A percentile compares a stretch with the other conserved stretches of the same genome.
Evolutionary conservation across 163 green algal genomes (phyloP).

Genomic region (Chloromonas sp.): DNA sequence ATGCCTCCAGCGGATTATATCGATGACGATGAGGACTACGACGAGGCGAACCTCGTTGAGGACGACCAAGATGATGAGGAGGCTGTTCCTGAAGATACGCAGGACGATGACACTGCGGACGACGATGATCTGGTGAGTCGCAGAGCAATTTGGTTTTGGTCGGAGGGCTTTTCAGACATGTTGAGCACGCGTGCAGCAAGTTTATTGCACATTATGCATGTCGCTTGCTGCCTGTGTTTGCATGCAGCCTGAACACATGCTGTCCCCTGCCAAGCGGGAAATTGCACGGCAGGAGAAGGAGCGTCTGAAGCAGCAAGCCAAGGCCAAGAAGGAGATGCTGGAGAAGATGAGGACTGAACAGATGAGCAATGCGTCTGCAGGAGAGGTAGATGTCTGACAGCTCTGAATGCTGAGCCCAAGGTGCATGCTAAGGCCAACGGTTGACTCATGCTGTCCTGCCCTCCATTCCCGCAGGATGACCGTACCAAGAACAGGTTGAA

Average conservation of each 20-base stretch:
- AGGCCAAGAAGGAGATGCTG: slow-evolving; percentile 77
- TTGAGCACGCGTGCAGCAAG: too few relatives aligned
- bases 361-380: slow-evolving; percentile 38
- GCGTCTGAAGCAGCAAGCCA: slow-evolving; percentile 69
- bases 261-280: too few relatives aligned
- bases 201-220: too few relatives aligned
- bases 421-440: neutral
- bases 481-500: slow-evolving; percentile 72
- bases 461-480: slow-evolving; percentile 48
- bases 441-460: neutral
- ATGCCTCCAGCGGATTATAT: neutral
- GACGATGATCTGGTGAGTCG: neutral
- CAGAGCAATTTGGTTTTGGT: neutral
- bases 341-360: slow-evolving; percentile 73
- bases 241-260: too few relatives aligned
- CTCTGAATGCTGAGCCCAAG: neutral
- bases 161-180: too few relatives aligned
- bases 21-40: neutral
- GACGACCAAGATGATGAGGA: neutral
- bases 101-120: neutral
- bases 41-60: neutral
- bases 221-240: too few relatives aligned
- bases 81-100: neutral
- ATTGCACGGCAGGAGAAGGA: slow-evolving; percentile 48
- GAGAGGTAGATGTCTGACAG: slow-evolving; percentile 13